Conservation (phyloP, 805 yeast genomes). For the Starmerella geochares region DNA sequence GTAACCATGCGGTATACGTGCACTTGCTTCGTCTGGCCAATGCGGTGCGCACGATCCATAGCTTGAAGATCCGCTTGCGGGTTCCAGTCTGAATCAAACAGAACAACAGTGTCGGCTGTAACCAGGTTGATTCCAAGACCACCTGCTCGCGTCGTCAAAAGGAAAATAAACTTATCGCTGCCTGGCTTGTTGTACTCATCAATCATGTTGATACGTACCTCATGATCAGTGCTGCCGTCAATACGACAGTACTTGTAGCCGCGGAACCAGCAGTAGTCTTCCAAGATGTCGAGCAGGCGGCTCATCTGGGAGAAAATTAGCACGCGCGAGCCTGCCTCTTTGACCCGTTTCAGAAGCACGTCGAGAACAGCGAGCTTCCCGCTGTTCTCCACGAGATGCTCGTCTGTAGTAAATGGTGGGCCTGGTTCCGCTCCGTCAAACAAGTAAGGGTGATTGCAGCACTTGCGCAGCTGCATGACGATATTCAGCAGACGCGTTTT, state of each 20-base stretch:
- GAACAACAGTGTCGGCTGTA: constrained; percentile 78
- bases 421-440: constrained; percentile 99
- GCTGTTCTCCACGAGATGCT: constrained; percentile 78
- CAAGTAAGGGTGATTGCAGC: constrained; percentile 93
- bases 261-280: constrained; percentile 81
- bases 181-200: constrained; percentile 82
- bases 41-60: constrained; percentile 96
- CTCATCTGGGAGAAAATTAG: constrained; percentile 91
- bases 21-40: constrained; percentile 94
- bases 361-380: constrained; percentile 88
- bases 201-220: constrained; percentile 82
- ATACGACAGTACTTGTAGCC: constrained; percentile 81
- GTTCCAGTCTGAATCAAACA: constrained; percentile 94
- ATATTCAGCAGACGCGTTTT: constrained; percentile 84
- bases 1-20: constrained; percentile 86
- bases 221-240: constrained; percentile 89
- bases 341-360: constrained; percentile 61
- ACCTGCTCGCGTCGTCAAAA: constrained; percentile 92
- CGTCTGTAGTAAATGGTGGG: constrained; percentile 93
- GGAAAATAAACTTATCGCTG: constrained; percentile 71
- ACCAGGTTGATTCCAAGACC: constrained; percentile 91
- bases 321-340: constrained; percentile 74
- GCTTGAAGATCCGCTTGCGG: constrained; percentile 98
- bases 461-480: constrained; percentile 92
- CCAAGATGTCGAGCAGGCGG: constrained; percentile 75